Conservation (phyloP, 495 filamentous ascomycete genomes). For the Aspergillus wentii region DNA sequence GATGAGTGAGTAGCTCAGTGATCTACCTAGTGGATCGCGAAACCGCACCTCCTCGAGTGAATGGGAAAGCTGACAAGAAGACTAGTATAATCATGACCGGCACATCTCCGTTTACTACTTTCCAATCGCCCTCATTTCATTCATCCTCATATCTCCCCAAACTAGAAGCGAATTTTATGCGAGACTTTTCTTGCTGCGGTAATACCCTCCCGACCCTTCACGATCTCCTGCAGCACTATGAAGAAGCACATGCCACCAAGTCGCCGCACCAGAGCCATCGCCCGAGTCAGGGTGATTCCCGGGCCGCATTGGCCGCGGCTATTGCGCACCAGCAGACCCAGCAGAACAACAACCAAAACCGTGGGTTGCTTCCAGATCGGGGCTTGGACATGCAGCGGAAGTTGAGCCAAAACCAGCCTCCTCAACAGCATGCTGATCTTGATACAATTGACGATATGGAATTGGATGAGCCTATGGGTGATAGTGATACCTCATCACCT, state of each 20-base stretch:
- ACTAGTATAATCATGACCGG: conserved; percentile 91
- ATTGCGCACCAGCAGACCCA: conserved; percentile 54
- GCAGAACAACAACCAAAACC: conserved; percentile 38
- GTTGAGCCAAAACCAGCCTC: conserved; percentile 35
- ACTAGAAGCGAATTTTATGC: conserved; percentile 95
- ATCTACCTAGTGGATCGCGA: too few species aligned
- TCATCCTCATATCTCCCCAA: conserved; percentile 97
- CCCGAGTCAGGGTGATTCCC: conserved; percentile 49
- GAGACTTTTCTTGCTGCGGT: conserved; percentile 91
- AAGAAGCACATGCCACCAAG: conserved; percentile 80
- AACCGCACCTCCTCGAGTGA: too few species aligned
- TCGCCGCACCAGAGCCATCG: conserved; percentile 53
- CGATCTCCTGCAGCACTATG: conserved; percentile 93
- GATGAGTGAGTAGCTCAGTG: conserved; percentile 79
- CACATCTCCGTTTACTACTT: conserved; percentile 78
- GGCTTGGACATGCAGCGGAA: conserved; percentile 39
- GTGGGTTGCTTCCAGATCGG: conserved; percentile 36
- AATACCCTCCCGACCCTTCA: conserved; percentile 82
- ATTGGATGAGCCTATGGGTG: conserved; percentile 77
- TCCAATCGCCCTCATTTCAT: conserved; percentile 92
- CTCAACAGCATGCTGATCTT: conserved; percentile 57
- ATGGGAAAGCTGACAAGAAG: conserved; percentile 20
- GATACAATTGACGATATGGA: conserved; percentile 95
- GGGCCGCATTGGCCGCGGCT: conserved; percentile 53
- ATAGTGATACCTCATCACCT: conserved; percentile 57